A percentile compares a stretch with the other conserved stretches of the same genome.
phyloP scores from a whole-genome alignment of 2,329 filamentous ascomycete genomes.

The Simplicillium sp. region DNA sequence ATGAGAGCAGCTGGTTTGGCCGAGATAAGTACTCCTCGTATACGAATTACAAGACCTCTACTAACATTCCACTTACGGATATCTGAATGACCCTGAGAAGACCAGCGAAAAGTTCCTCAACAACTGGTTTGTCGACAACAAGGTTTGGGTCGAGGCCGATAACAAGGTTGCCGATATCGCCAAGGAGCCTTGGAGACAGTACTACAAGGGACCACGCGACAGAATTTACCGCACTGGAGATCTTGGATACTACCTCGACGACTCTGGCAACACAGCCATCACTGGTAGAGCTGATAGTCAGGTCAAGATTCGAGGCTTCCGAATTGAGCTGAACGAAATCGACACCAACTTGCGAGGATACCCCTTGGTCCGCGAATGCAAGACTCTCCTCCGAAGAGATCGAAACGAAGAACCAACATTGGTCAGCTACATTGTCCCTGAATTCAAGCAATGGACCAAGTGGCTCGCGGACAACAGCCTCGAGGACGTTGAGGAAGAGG shows the following conservation, averaged over 20 bases:
- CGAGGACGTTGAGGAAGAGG: constrained; percentile 46
- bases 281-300: constrained; percentile 78
- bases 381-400: constrained; percentile 59
- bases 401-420: constrained; percentile 59
- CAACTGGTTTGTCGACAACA: constrained; percentile 78
- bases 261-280: constrained; percentile 62
- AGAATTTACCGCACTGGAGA: constrained; percentile 83
- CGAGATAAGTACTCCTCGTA: constrained; percentile 33
- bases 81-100: constrained; percentile 49
- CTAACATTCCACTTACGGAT: constrained; percentile 35
- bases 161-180: constrained; percentile 33
- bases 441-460: constrained; percentile 58
- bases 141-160: constrained; percentile 59
- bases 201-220: constrained; percentile 75
- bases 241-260: constrained; percentile 62
- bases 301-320: constrained; percentile 92
- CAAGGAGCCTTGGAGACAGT: constrained; percentile 65
- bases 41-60: background rate
- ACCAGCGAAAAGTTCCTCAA: constrained; percentile 69
- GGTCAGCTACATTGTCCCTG: constrained; percentile 84
- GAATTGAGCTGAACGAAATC: constrained; percentile 91
- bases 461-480: constrained; percentile 51
- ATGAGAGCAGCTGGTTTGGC: constrained; percentile 76
- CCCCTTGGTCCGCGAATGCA: constrained; percentile 70
- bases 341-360: constrained; percentile 71